Evolutionary conservation across 495 filamentous ascomycete genomes (phyloP), one percentile per base, ranked within the genome.

Genomic region (Bacidia rubella): DNA sequence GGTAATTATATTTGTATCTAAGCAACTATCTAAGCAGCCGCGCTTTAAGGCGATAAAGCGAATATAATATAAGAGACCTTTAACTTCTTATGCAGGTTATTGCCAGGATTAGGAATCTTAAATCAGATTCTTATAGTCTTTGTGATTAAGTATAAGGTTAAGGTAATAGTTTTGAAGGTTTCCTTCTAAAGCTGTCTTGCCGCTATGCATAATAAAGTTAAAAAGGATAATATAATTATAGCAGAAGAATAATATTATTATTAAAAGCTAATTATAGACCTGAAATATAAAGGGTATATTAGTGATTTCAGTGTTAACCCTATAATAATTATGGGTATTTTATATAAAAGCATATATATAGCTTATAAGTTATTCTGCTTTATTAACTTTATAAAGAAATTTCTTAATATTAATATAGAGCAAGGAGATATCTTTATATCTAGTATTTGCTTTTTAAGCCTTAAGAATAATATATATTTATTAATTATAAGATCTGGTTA

Each of bases 321-420:
- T 62, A 29, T 63, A 58, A 35, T 68, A 65, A 32, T 69, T 67
- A 15, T 68, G 67, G 3, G 72, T 72, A 40, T 74, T 68, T 48
- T 73, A 60, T 23, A 81, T 75, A 54, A 80, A 63, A 49, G 70
- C 62, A 19, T 70, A 68, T 9, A 86, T 76, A 12, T 70, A 68
- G 39, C 72, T 68, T 51, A 80, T 79, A 0, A 81, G 80, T 51
- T 85, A 79, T 63, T 85, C 81, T 44, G 74, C 68, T 54, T 68
- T 59, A 40, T 60, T 57, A 12, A 79, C 74, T 32, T 70, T 51
- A 12, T 59, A 38, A 3, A 66, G 59, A 60, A 77, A 81, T n/a
- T 20, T 50, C 1, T 59, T 61, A 41, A 80, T 66, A 1, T 66
- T 39, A 2, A 53, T 51, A 54, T 73, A 71, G 20, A 80, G 62